Evolutionary conservation across 768 basidiomycete species (phyloP).

Genomic region (Termitomyces sp.): DNA sequence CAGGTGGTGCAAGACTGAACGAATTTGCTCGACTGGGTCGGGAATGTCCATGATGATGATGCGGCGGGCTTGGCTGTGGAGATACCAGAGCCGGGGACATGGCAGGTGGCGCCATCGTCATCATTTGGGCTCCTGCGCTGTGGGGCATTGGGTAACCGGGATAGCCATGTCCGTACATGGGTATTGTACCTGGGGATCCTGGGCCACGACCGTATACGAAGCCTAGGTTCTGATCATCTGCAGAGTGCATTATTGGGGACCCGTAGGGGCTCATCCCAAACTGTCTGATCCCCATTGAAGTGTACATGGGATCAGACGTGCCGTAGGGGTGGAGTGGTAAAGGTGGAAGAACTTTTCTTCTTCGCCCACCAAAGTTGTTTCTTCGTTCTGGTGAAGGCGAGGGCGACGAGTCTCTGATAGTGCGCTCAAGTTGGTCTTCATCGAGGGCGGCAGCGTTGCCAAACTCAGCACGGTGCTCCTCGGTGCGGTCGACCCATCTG

Average conservation of each 20-base stretch:
- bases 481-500: slow-evolving; percentile 21
- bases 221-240: slow-evolving; percentile 1
- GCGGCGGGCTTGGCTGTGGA: slow-evolving; percentile 1
- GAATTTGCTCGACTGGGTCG: slow-evolving; percentile 13
- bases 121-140: slow-evolving; percentile 11
- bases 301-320: slow-evolving; percentile 11
- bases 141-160: background rate
- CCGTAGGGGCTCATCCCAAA: slow-evolving; percentile 12
- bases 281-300: background rate
- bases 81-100: slow-evolving; percentile 8
- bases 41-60: slow-evolving; percentile 7
- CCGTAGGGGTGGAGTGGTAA: slow-evolving; percentile 14
- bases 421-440: slow-evolving; percentile 1
- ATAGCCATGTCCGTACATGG: slow-evolving; percentile 10
- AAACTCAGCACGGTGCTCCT: slow-evolving; percentile 19
- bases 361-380: slow-evolving; percentile 5
- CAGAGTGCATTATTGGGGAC: slow-evolving; percentile 10
- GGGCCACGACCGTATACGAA: slow-evolving; percentile 16
- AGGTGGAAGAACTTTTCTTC: slow-evolving; percentile 15
- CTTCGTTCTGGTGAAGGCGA: slow-evolving; percentile 3
- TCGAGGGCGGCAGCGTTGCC: slow-evolving; percentile 20
- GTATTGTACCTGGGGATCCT: slow-evolving; percentile 19
- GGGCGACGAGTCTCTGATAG: background rate
- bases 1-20: slow-evolving; percentile 2
- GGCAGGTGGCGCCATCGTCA: slow-evolving; percentile 5